A percentile compares a stretch with the other conserved stretches of the same genome.
Conservation (phyloP, 345 rosid genomes). For the Moricandia moricandioides region DNA sequence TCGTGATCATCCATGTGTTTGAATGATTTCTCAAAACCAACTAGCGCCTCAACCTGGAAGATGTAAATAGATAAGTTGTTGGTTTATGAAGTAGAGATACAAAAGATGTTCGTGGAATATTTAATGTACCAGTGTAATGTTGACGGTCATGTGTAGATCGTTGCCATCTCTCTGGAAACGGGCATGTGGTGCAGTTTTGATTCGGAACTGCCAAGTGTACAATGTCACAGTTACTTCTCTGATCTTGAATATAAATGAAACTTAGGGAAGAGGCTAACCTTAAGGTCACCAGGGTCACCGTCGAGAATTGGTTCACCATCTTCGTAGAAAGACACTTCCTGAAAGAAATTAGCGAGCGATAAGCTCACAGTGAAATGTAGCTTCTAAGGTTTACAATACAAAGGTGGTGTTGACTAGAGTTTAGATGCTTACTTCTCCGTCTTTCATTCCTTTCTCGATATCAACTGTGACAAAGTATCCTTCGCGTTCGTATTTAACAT, state of each 20-base stretch:
- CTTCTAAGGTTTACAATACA: neutral
- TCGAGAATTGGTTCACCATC: conserved; percentile 95
- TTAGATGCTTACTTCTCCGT: conserved; percentile 73
- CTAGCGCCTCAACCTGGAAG: conserved; percentile 86
- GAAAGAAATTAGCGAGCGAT: conserved; percentile 21
- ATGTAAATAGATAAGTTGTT: neutral
- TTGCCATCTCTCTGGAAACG: conserved; percentile 84
- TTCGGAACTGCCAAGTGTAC: conserved; percentile 66
- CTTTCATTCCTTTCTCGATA: conserved; percentile 99
- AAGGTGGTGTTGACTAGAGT: neutral
- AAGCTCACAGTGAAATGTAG: neutral
- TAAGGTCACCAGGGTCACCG: conserved; percentile 97
- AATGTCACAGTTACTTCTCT: neutral
- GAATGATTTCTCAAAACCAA: conserved; percentile 90
- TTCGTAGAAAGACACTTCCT: conserved; percentile 96
- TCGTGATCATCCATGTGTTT: conserved; percentile 93
- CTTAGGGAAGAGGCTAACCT: conserved; percentile 36
- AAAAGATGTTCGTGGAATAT: neutral
- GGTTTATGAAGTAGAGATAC: neutral
- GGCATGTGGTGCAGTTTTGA: conserved; percentile 81
- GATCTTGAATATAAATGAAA: neutral
- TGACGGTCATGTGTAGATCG: conserved; percentile 79
- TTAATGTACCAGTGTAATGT: conserved; percentile 71
- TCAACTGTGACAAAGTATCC: conserved; percentile 90
- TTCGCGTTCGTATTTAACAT: conserved; percentile 80